Base-by-base conservation (phyloP, 305 asterid genomes). In the Lippia alba region DNA sequence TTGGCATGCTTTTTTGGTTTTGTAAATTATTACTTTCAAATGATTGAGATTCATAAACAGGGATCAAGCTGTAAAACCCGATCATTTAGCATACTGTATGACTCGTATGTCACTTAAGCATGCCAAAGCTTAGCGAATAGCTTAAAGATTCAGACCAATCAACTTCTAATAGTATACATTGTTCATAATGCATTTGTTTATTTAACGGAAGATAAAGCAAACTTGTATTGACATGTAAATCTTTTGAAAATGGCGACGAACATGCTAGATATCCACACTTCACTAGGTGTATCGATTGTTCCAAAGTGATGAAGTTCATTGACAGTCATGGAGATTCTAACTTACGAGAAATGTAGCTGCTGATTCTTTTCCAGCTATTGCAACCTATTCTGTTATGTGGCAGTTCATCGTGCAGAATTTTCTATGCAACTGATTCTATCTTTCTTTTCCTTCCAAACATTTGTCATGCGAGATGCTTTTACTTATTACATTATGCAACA, bases 401-500 rank as follows among this genome's bases (percentile, higher is more conserved):
- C 51, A 70, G 60, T 65, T 61, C 39, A 64, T 39, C 20, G 36
- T 33, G 50, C 39, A 32, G 30, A 50, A 45, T 40, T 9, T 64
- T 64, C 45, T 64, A 30, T 62, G 10, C 53, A 67, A 4, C 67
- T 58, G 17, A 19, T 17, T 61, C 32, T 11, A 30, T 11, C 12
- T 50, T 61, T 75, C 14, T 73, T 54, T 15, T 65, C 69, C 39
- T 51, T 18, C 32, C 53, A 45, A 56, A 48, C 61, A 53, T 55
- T 57, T 55, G 67, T 61, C 30, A 15, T 5, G 76, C 75, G 72
- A 56, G 67, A 80, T 44, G n/a, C 48, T 8, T 36, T 24, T 1
- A 24, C 51, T 53, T 30, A 44, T n/a, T 66, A 65, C 11, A 24
- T 36, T 44, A 30, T 57, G 67, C 16, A 60, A 67, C 12, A 18